Evolutionary conservation across 1,139 yeast genomes (phyloP).

Genomic region (Debaryomyces psychrophilus): DNA sequence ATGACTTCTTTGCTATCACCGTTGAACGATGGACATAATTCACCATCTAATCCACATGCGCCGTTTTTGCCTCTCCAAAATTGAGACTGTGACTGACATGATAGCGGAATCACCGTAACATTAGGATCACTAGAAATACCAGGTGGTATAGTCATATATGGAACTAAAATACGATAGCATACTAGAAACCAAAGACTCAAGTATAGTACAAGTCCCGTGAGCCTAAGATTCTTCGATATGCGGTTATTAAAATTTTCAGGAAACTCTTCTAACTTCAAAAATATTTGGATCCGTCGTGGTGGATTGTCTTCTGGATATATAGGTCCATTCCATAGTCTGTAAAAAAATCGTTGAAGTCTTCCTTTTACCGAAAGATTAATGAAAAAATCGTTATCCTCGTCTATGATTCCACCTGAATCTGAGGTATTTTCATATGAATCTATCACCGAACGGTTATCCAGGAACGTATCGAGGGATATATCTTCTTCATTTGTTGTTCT

Average conservation of each 20-base stretch:
- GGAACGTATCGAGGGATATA: slow-evolving; percentile 3
- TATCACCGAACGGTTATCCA: background rate
- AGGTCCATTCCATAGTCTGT: slow-evolving; percentile 56
- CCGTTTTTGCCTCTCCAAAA: slow-evolving; percentile 79
- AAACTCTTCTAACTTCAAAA: slow-evolving; percentile 41
- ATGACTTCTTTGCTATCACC: slow-evolving; percentile 46
- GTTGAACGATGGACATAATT: slow-evolving; percentile 53
- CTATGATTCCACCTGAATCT: slow-evolving; percentile 2
- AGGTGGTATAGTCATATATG: slow-evolving; percentile 45
- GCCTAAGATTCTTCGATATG: slow-evolving; percentile 30
- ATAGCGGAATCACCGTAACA: slow-evolving; percentile 32
- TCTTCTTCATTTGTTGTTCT: slow-evolving; percentile 4
- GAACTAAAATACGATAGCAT: slow-evolving; percentile 33
- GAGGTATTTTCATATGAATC: background rate
- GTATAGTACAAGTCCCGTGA: slow-evolving; percentile 39
- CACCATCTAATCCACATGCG: slow-evolving; percentile 74
- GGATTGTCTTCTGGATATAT: slow-evolving; percentile 49
- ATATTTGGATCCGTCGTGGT: slow-evolving; percentile 34
- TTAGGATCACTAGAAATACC: slow-evolving; percentile 20
- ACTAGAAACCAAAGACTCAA: slow-evolving; percentile 38
- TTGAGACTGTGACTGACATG: slow-evolving; percentile 40
- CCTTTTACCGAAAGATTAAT: slow-evolving; percentile 1
- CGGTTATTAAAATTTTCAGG: slow-evolving; percentile 43
- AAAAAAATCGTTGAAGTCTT: slow-evolving; percentile 6
- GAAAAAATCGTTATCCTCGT: background rate